Base-by-base conservation (phyloP, 768 basidiomycete species). In the Lepiota venenata region DNA sequence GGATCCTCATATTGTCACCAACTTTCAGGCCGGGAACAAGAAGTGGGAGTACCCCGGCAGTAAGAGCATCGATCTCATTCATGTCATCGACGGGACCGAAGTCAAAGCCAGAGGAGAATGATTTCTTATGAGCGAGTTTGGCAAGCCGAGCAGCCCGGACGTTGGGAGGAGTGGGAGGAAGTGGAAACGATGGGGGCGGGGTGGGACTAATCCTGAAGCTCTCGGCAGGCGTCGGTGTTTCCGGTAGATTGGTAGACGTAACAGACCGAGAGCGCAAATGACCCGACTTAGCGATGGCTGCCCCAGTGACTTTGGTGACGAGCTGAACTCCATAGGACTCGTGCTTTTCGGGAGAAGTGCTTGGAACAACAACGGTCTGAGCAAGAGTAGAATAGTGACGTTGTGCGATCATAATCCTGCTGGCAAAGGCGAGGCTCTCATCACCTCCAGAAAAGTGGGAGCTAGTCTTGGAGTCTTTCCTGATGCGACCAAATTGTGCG, bases 131-230 rank as follows among this genome's bases (percentile, higher is more conserved):
- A 2, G 72, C 67, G 22, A 82, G 72, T 62, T 75, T 68, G 38
- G 77, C 80, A n/a, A 76, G 75, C 47, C 78, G 80, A 44, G 79
- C 82, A 25, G 75, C 76, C 60, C 78, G 74, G 45, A 87, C 78
- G 54, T 76, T 84, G 0, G 84, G 85, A 27, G 87, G 87, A n/a
- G 86, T 90, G 2, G 87, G 87, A 10, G 87, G 87, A 32, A 88
- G 76, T 9, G 87, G 87, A 59, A 81, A 79, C 1, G 82, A 74
- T 3, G 87, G 87, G 27, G 87, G 87, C 9, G 83, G 82, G 36
- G 53, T 55, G 27, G 53, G 53, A 61, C 73, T 81, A 56, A 73
- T 69, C 56, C 64, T 71, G 61, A 72, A 69, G 25, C 61, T 66
- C 45, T 64, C 65, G 63, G 72, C 61, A 47, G 70, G 60, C 20